Conservation (phyloP, 2,329 filamentous ascomycete genomes). For the Aspergillus pseudonomiae region DNA sequence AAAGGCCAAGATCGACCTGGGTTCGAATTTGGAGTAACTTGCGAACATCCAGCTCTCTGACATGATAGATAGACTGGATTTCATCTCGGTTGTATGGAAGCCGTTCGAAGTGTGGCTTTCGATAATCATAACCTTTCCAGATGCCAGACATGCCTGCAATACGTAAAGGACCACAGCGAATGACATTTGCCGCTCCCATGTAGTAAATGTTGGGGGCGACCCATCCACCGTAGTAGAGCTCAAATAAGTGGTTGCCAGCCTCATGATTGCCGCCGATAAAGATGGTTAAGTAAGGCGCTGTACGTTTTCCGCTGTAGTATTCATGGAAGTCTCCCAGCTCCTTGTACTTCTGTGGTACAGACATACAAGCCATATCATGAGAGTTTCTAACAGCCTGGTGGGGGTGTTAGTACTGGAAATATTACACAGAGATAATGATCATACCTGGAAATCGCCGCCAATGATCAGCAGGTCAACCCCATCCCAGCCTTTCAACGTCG, state of each 20-base stretch:
- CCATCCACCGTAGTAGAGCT: constrained; percentile 96
- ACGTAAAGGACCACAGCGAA: constrained; percentile 79
- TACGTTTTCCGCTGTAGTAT: constrained; percentile 80
- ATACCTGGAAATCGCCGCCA: constrained; percentile 89
- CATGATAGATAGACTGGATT: constrained; percentile 82
- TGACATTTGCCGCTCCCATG: constrained; percentile 86
- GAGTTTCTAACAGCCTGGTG: constrained; percentile 80
- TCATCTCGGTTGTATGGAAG: constrained; percentile 81
- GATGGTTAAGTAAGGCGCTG: constrained; percentile 84
- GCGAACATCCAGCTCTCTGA: constrained; percentile 85
- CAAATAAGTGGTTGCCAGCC: constrained; percentile 84
- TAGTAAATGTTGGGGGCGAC: constrained; percentile 97
- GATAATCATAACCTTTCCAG: constrained; percentile 90
- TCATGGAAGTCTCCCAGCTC: constrained; percentile 88
- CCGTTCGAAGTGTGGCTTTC: constrained; percentile 79
- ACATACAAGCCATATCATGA: constrained; percentile 83
- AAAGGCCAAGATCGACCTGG: constrained; percentile 87
- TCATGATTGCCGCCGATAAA: constrained; percentile 97
- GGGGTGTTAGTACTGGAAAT: constrained; percentile 16
- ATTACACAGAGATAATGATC: constrained; percentile 10
- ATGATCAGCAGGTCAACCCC: constrained; percentile 89
- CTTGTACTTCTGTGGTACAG: constrained; percentile 85
- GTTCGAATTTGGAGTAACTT: constrained; percentile 84
- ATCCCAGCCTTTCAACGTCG: constrained; percentile 73
- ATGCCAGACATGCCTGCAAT: constrained; percentile 93